Base-by-base conservation (phyloP, 164 flowering plant species). In the Umbellularia californica region DNA sequence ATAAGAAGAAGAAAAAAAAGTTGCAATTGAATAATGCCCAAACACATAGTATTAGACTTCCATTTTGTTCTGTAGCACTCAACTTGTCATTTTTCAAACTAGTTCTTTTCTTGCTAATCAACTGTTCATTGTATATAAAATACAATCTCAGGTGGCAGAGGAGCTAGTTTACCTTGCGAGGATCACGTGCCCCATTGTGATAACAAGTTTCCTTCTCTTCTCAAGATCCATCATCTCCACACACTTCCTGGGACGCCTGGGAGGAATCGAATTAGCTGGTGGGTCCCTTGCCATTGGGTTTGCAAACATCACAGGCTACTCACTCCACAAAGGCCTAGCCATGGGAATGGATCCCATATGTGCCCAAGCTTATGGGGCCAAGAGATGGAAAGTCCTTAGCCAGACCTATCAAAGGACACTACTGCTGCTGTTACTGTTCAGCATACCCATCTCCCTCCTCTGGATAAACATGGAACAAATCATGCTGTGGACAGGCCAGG, bases 281-380 rank as follows among this genome's bases (percentile, higher is more conserved):
- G 91, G 92, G 0, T 80, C 90, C 27, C 83, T 92, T 0, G 78
- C 97, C 5, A 86, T 89, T 19, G 89, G 88, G 23, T 81, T 92
- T 9, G 92, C 94, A 28, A 92, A 92, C 84, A 89, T 92, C 65
- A 79, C 89, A 3, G 91, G 92, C 75, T 89, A 83, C 88, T 90
- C 97, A 0, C 73, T 91, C 74, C 80, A 90, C 70, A 79, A 85
- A 6, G 94, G 94, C 65, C 86, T 91, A 0, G 80, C 92, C 50
- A 77, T 86, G 84, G 97, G 97, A 74, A 89, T 87, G 91, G 92
- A 92, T 58, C 79, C 91, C 65, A 82, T 91, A 19, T 87, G 87
- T 20, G 81, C 84, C 50, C 94, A 91, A 80, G 97, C 94, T 5
- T 84, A 35, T 68, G 92, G 92, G 10, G 94, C 92, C 68, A 78